Evolutionary conservation across 2,329 filamentous ascomycete genomes (phyloP).

Genomic region (Colletotrichum melonis): DNA sequence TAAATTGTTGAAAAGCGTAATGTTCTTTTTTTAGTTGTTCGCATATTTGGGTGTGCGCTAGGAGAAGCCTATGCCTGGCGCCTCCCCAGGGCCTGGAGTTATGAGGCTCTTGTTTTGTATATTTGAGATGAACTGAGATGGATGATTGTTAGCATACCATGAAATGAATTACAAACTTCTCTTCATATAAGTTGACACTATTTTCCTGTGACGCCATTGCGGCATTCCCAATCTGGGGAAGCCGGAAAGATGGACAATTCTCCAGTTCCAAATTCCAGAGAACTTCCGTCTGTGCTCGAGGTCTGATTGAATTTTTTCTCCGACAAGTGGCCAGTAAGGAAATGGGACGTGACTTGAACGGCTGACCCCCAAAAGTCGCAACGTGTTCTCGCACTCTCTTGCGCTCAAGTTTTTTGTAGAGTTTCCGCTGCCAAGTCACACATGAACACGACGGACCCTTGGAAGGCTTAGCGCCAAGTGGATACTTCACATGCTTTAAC

Average conservation of each 20-base stretch:
- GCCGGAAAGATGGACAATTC: too few species aligned
- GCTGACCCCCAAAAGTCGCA: not conserved
- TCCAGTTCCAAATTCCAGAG: not conserved
- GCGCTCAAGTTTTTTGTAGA: not conserved
- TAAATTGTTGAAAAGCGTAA: conserved; percentile 52
- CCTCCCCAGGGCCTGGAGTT: conserved; percentile 26
- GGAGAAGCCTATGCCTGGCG: not conserved
- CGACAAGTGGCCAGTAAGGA: not conserved
- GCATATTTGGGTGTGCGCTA: conserved; percentile 12
- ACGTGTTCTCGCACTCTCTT: conserved; percentile 5
- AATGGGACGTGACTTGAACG: not conserved
- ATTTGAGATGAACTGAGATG: conserved; percentile 22
- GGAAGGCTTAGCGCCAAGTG: not conserved
- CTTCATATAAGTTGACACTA: too few species aligned
- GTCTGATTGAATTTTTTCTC: not conserved
- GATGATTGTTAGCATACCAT: conserved; percentile 25
- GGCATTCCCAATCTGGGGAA: too few species aligned
- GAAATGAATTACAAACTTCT: not conserved
- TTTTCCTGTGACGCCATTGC: too few species aligned
- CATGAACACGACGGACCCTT: not conserved
- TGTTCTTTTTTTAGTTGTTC: conserved; percentile 37
- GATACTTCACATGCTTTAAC: conserved; percentile 10
- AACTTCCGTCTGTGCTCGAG: not conserved
- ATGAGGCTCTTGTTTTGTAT: conserved; percentile 28
- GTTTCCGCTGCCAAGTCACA: not conserved